Evolutionary conservation across 1,139 yeast genomes (phyloP).

Genomic region (Arxiozyma slooffiae): DNA sequence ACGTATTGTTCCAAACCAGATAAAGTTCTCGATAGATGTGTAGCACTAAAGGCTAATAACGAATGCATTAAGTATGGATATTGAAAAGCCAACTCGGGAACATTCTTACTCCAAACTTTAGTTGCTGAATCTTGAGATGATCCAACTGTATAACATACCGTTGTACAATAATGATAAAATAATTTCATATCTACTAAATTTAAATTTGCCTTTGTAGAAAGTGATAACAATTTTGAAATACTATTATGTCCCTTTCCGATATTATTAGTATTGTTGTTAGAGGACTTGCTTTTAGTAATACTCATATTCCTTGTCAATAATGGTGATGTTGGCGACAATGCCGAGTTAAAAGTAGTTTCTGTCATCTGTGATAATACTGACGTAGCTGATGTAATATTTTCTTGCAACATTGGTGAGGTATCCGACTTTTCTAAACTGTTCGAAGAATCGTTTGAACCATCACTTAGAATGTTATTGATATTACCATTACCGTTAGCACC

Average conservation of each 20-base stretch:
- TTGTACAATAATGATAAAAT: constrained; percentile 79
- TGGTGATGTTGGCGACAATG: background rate
- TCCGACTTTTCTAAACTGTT: constrained; percentile 8
- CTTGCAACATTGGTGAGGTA: constrained; percentile 13
- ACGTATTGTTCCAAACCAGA: constrained; percentile 74
- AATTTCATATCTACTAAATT: constrained; percentile 71
- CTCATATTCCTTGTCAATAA: background rate
- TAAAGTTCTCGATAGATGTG: constrained; percentile 72
- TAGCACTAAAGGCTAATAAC: constrained; percentile 79
- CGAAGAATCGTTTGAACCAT: constrained; percentile 1
- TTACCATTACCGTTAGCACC: background rate
- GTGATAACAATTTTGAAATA: constrained; percentile 18
- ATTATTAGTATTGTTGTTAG: background rate
- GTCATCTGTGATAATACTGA: constrained; percentile 23
- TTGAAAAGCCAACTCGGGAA: constrained; percentile 79
- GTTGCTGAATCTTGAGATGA: constrained; percentile 85
- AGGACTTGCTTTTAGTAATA: background rate
- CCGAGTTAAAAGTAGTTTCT: background rate
- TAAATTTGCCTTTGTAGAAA: constrained; percentile 33
- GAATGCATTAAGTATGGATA: constrained; percentile 91
- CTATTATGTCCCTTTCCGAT: constrained; percentile 1
- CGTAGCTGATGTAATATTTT: constrained; percentile 17
- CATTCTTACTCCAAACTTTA: constrained; percentile 77
- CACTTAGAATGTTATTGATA: background rate
- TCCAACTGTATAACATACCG: constrained; percentile 78